Evolutionary conservation across 2,329 filamentous ascomycete species (phyloP).

Genomic region (Fusarium sp.): DNA sequence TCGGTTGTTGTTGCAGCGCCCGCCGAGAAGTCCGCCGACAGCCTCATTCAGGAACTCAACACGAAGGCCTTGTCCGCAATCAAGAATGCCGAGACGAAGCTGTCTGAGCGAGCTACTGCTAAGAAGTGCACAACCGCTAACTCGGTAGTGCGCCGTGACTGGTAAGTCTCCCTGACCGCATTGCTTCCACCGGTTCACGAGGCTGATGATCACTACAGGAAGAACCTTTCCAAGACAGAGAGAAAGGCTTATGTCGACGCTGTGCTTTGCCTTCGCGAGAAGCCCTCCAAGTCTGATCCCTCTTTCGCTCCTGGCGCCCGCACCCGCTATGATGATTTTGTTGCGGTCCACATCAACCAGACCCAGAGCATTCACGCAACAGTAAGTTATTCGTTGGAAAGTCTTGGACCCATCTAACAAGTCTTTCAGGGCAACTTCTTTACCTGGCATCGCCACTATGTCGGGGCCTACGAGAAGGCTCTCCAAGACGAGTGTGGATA

Average conservation of each 20-base stretch:
- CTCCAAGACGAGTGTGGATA: conserved; percentile 15
- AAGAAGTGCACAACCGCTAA: conserved; percentile 11
- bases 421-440: background rate
- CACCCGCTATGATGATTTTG: conserved; percentile 15
- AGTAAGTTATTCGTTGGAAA: background rate
- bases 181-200: fast-evolving
- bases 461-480: conserved; percentile 8
- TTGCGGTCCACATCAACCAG: conserved; percentile 21
- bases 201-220: background rate
- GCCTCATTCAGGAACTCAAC: conserved; percentile 8
- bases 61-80: background rate
- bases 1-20: conserved; percentile 5
- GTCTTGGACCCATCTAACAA: fast-evolving
- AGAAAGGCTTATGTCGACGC: conserved; percentile 3
- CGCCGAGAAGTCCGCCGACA: background rate
- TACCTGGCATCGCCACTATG: conserved; percentile 15
- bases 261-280: conserved; percentile 10
- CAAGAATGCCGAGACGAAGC: background rate
- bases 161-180: background rate
- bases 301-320: conserved; percentile 13
- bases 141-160: conserved; percentile 3
- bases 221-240: background rate
- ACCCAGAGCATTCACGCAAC: conserved; percentile 6
- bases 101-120: background rate
- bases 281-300: conserved; percentile 9